Evolutionary conservation across 768 basidiomycete genomes (phyloP).

Genomic region (Boletus sp.): DNA sequence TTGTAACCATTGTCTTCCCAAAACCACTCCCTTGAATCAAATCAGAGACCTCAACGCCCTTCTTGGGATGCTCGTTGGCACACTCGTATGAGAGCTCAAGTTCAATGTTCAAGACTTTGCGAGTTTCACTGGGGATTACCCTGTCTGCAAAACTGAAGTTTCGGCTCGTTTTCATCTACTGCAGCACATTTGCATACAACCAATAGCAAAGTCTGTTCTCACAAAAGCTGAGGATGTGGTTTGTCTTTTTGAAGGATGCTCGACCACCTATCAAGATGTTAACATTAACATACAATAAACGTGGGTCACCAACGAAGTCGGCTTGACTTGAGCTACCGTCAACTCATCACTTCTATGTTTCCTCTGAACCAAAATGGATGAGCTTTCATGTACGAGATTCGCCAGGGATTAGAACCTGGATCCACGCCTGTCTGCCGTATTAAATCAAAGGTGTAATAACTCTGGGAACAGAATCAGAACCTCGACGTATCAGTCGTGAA

Average conservation of each 20-base stretch:
- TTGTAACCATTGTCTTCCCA: background rate
- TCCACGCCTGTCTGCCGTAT: constrained; percentile 14
- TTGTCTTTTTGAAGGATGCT: background rate
- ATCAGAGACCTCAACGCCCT: background rate
- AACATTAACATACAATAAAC: background rate
- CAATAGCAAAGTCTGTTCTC: background rate
- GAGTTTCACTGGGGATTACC: background rate
- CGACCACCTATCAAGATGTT: background rate
- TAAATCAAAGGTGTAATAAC: constrained; percentile 28
- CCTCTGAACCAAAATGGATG: constrained; percentile 31
- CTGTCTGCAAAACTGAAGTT: background rate
- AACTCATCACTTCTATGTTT: constrained; percentile 25
- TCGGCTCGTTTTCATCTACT: background rate
- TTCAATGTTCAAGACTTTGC: background rate
- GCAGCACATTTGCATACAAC: background rate
- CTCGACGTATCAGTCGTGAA: background rate
- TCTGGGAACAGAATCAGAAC: constrained; percentile 2
- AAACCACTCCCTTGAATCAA: background rate
- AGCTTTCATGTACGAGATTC: constrained; percentile 25
- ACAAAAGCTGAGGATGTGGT: too few species aligned
- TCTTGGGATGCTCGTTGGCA: too few species aligned
- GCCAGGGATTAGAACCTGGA: constrained; percentile 22
- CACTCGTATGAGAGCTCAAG: too few species aligned
- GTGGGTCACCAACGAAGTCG: background rate
- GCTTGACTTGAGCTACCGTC: background rate